Evolutionary conservation across 306 rosid species (phyloP).

Genomic region (Trifolium fragiferum): DNA sequence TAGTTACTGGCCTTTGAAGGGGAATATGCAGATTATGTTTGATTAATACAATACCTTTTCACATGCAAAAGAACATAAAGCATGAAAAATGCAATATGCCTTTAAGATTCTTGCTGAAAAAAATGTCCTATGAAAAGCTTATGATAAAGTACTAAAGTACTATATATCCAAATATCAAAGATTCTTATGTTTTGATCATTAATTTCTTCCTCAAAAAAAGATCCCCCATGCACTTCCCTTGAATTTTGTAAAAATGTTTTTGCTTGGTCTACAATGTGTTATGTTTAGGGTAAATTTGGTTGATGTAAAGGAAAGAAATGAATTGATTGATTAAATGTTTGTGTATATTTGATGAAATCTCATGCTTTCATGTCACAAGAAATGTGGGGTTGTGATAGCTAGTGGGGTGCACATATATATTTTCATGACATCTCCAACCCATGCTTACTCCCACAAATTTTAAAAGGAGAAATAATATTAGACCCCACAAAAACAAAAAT

Average conservation of each 20-base stretch:
- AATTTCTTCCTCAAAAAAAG: slow-evolving; percentile 27
- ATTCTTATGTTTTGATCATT: slow-evolving; percentile 44
- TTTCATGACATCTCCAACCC: slow-evolving; percentile 48
- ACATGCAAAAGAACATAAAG: slow-evolving; percentile 44
- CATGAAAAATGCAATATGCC: slow-evolving; percentile 37
- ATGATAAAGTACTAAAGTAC: slow-evolving; percentile 38
- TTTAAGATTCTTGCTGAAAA: slow-evolving; percentile 42
- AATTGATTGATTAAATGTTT: slow-evolving; percentile 45
- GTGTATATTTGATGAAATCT: slow-evolving; percentile 45
- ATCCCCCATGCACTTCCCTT: not conserved
- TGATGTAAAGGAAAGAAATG: slow-evolving; percentile 38
- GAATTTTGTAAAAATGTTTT: slow-evolving; percentile 40
- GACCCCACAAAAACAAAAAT: slow-evolving; percentile 33
- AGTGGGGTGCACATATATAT: slow-evolving; percentile 64
- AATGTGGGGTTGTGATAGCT: slow-evolving; percentile 51
- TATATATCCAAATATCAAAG: slow-evolving; percentile 42
- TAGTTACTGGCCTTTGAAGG: not conserved
- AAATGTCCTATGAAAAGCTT: slow-evolving; percentile 28
- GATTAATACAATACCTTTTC: slow-evolving; percentile 23
- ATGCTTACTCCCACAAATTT: slow-evolving; percentile 45
- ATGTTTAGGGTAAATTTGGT: slow-evolving; percentile 36
- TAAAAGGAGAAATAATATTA: not conserved
- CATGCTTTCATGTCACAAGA: slow-evolving; percentile 41
- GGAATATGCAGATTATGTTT: not conserved
- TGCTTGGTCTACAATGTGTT: slow-evolving; percentile 31